Percentiles rank a stretch among this genome's conserved stretches.
Conservation (phyloP, 495 filamentous ascomycete species). For the Extremus antarcticus region DNA sequence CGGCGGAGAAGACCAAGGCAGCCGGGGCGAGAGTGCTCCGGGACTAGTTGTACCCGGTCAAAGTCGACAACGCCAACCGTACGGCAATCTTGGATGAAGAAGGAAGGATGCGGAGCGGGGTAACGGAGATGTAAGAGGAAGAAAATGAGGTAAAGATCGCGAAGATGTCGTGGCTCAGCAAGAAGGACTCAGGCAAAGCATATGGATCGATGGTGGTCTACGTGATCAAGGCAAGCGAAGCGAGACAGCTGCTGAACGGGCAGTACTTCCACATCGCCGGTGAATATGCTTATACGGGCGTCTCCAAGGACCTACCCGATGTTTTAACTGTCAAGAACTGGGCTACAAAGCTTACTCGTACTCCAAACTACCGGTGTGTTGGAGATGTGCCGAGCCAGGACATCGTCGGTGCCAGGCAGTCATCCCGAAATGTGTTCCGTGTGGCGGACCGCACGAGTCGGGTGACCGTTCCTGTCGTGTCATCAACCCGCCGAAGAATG, state of each 20-base stretch:
- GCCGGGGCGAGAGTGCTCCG: slow-evolving; percentile 24
- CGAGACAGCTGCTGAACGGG: slow-evolving; percentile 23
- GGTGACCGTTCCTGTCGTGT: too few relatives aligned
- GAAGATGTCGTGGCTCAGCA: slow-evolving; percentile 26
- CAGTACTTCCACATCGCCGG: slow-evolving; percentile 24
- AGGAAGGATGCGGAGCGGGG: slow-evolving; percentile 2
- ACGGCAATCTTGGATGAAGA: slow-evolving; percentile 22
- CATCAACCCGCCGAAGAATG: too few relatives aligned
- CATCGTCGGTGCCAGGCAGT: too few relatives aligned
- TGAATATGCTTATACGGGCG: slow-evolving; percentile 26
- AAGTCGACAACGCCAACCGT: slow-evolving; percentile 29
- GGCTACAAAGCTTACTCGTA: too few relatives aligned
- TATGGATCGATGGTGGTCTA: slow-evolving; percentile 32
- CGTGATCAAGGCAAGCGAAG: slow-evolving; percentile 25
- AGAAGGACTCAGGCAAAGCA: slow-evolving; percentile 23
- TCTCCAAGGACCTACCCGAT: too few relatives aligned
- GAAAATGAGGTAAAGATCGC: slow-evolving; percentile 8
- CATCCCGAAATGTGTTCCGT: too few relatives aligned
- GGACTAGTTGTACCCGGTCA: slow-evolving; percentile 29
- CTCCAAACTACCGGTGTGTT: too few relatives aligned
- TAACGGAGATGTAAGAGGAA: background rate
- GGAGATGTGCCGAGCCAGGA: too few relatives aligned
- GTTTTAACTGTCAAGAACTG: too few relatives aligned
- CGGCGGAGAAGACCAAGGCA: slow-evolving; percentile 20
- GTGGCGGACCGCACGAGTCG: too few relatives aligned